Evolutionary conservation across 192 early-diverging fungal species (phyloP).

Genomic region (Coemansia sp.): DNA sequence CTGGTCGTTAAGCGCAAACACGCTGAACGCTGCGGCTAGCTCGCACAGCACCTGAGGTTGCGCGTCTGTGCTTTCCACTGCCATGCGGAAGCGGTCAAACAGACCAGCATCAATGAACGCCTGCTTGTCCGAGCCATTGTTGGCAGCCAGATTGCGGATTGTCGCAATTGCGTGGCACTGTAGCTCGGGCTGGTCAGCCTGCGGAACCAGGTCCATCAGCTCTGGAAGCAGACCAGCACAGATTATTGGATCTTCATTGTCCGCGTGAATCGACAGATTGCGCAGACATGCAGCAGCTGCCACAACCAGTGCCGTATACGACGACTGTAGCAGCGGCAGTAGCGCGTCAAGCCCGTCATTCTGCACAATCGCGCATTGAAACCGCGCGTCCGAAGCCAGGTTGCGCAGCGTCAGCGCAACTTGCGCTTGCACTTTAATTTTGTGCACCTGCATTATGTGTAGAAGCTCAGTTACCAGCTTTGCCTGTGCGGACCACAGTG

Average conservation of each 20-base stretch:
- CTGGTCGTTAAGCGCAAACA: conserved; percentile 76
- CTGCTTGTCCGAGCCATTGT: conserved; percentile 70
- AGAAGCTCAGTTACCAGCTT: conserved; percentile 74
- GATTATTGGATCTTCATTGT: conserved; percentile 82
- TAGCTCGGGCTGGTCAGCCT: conserved; percentile 73
- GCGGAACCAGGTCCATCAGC: conserved; percentile 35
- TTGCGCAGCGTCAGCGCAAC: conserved; percentile 84
- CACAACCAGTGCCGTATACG: conserved; percentile 72
- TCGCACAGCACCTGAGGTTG: conserved; percentile 65
- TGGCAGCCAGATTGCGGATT: conserved; percentile 79
- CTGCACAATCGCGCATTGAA: conserved; percentile 77
- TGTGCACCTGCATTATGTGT: conserved; percentile 71
- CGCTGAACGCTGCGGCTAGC: conserved; percentile 81
- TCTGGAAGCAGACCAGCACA: conserved; percentile 72
- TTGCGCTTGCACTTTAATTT: conserved; percentile 83
- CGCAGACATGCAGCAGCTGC: conserved; percentile 86
- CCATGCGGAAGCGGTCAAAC: conserved; percentile 63
- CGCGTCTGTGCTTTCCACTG: conserved; percentile 23
- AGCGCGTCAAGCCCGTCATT: conserved; percentile 71
- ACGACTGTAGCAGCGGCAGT: conserved; percentile 70
- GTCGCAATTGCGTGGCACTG: conserved; percentile 86
- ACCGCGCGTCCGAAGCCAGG: conserved; percentile 75
- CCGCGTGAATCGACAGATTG: conserved; percentile 85
- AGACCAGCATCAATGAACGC: conserved; percentile 74
- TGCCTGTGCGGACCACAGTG: conserved; percentile 69